phyloP scores from a whole-genome alignment of 768 basidiomycete species.

The Suillus fuscotomentosus region DNA sequence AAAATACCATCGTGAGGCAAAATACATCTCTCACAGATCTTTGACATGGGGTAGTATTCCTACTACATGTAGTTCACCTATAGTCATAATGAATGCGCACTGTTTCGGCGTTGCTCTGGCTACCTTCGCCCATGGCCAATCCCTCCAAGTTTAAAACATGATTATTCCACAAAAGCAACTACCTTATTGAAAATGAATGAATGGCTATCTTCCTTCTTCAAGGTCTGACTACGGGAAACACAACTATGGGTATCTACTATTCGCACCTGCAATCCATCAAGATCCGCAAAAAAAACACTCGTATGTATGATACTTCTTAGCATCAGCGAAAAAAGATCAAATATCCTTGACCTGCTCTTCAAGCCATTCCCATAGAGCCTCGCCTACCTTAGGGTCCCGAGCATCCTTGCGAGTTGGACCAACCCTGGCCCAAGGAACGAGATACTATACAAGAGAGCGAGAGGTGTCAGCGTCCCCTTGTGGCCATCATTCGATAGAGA shows the following conservation, averaged over 20 bases:
- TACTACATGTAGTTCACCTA: background rate
- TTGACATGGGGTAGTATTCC: background rate
- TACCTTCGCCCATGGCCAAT: background rate
- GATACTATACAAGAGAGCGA: conserved; percentile 21
- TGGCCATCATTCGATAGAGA: background rate
- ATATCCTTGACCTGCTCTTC: conserved; percentile 31
- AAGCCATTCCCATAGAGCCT: conserved; percentile 34
- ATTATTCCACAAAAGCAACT: background rate
- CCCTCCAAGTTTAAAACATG: background rate
- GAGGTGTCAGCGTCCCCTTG: background rate
- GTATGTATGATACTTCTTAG: background rate
- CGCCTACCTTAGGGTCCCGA: conserved; percentile 21
- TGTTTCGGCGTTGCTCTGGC: background rate
- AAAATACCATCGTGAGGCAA: background rate
- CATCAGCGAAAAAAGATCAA: conserved; percentile 1
- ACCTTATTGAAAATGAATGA: background rate
- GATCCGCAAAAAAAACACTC: too few relatives aligned
- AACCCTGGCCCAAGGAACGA: conserved; percentile 34
- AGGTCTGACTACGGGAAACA: background rate
- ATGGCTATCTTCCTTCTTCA: background rate
- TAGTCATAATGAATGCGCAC: background rate
- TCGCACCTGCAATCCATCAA: background rate
- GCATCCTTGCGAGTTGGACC: conserved; percentile 21
- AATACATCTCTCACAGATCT: background rate
- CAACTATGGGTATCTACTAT: background rate